Base-by-base conservation (phyloP, 495 filamentous ascomycete species). In the Podospora pseudopauciseta region DNA sequence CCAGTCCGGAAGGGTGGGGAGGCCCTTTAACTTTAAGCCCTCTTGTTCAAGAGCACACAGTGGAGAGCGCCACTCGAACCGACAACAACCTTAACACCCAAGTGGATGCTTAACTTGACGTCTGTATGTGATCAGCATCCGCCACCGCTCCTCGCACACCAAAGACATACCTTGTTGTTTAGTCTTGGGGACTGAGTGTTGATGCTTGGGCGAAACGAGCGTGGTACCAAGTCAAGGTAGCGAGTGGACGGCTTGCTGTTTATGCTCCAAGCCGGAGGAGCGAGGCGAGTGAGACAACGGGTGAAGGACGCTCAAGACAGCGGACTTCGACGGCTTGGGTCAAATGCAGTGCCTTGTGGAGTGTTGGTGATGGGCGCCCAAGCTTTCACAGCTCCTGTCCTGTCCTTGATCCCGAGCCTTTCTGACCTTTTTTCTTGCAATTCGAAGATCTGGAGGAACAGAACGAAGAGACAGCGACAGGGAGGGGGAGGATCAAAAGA, bases 401-500 rank as follows among this genome's bases (percentile, higher is more conserved):
- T 32, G 30, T 49, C 39, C 39, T 49, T 49, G 39, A 49, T 49
- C 39, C 39, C 9, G 39, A 49, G 39, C 13, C 39, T 49, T 49
- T 16, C 39, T 49, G 39, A 18, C 13, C 0, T 9, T 9, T 49
- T 49, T 49, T 32, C 6, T 32, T 26, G 11, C 59, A 28, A 61
- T 13, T n/a, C 30, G 23, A 61, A 61, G 26, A 28, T 44, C 54
- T 67, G 57, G 62, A 70, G 54, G 60, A 62, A 60, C 26, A 18
- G 20, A 59, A 23, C 30, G 26, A 59, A 59, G n/a, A 60, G 56
- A 16, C 9, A 20, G 34, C 59, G 70, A 67, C 70, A 71, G 70
- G 70, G 70, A 67, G 63, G 70, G 70, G 60, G 39, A 63, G 49
- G 60, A 34, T 68, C 66, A 69, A 71, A 71, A 68, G 64, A 69